phyloP scores from a whole-genome alignment of 345 rosid species.

The Viola odorata region DNA sequence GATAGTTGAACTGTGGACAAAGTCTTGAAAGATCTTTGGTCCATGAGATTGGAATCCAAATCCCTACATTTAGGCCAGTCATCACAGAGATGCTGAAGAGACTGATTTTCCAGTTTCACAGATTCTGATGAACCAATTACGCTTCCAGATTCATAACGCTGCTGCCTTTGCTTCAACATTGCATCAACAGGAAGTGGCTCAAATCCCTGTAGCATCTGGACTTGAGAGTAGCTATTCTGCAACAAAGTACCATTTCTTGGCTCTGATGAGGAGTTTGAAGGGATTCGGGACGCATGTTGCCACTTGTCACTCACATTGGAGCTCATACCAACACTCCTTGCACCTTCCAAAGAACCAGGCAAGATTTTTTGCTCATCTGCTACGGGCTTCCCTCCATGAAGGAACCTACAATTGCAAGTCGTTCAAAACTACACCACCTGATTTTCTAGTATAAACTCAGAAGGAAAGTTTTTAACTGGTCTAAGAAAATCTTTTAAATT shows the following conservation, averaged over 20 bases:
- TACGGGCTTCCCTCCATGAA: constrained; percentile 18
- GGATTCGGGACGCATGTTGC: constrained; percentile 9
- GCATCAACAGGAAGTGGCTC: constrained; percentile 8
- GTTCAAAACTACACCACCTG: not conserved
- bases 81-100: constrained; percentile 21
- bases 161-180: constrained; percentile 20
- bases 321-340: constrained; percentile 5
- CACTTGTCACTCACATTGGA: constrained; percentile 7
- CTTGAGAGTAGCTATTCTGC: constrained; percentile 8
- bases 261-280: constrained; percentile 11
- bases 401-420: constrained; percentile 9
- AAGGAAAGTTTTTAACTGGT: no score
- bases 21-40: constrained; percentile 10
- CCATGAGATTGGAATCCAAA: constrained; percentile 12
- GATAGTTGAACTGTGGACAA: constrained; percentile 23
- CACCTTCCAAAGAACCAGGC: constrained; percentile 1
- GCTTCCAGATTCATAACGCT: constrained; percentile 22
- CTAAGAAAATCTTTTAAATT: not conserved
- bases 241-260: constrained; percentile 8
- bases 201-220: constrained; percentile 16
- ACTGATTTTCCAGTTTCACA: constrained; percentile 15
- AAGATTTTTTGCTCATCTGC: constrained; percentile 10
- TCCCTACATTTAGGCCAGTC: constrained; percentile 25
- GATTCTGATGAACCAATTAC: constrained; percentile 13
- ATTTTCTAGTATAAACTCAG: not conserved